Evolutionary conservation across 2,329 filamentous ascomycete genomes (phyloP).

Genomic region (Penicillium sp.): DNA sequence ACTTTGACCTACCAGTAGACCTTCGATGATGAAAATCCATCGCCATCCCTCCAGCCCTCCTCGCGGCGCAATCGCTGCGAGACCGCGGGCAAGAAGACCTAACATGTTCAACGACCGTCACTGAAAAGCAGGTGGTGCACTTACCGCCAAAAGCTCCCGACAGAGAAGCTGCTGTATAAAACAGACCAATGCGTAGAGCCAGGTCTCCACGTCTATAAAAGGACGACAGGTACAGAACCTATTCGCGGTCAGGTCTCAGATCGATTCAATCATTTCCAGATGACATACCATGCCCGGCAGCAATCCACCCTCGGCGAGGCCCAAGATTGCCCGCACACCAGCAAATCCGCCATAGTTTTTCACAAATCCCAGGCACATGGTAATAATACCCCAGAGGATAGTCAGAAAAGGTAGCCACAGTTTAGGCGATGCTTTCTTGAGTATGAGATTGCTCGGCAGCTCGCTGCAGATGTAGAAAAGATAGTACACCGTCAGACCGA

Average conservation of each 20-base stretch:
- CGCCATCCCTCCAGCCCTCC: conserved; percentile 58
- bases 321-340: conserved; percentile 60
- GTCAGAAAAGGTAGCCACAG: conserved; percentile 61
- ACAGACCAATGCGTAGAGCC: conserved; percentile 63
- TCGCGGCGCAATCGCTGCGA: conserved; percentile 58
- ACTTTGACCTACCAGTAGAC: conserved; percentile 33
- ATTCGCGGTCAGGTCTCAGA: conserved; percentile 4
- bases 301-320: conserved; percentile 63
- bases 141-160: conserved; percentile 62
- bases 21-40: conserved; percentile 64
- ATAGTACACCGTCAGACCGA: conserved; percentile 64
- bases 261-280: neutral
- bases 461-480: conserved; percentile 60
- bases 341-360: conserved; percentile 54
- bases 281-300: conserved; percentile 62
- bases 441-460: conserved; percentile 62
- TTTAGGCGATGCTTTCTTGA: conserved; percentile 60
- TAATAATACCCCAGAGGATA: conserved; percentile 58
- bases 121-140: neutral
- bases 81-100: conserved; percentile 59
- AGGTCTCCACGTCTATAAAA: conserved; percentile 62
- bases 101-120: neutral
- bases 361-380: conserved; percentile 43
- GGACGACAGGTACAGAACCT: conserved; percentile 63
- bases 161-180: conserved; percentile 66